These are phyloP conservation scores for Cladosporium oxysporum DNA, from an alignment of 2,329 filamentous ascomycete genomes.

Conservation along the genomic window DNA sequence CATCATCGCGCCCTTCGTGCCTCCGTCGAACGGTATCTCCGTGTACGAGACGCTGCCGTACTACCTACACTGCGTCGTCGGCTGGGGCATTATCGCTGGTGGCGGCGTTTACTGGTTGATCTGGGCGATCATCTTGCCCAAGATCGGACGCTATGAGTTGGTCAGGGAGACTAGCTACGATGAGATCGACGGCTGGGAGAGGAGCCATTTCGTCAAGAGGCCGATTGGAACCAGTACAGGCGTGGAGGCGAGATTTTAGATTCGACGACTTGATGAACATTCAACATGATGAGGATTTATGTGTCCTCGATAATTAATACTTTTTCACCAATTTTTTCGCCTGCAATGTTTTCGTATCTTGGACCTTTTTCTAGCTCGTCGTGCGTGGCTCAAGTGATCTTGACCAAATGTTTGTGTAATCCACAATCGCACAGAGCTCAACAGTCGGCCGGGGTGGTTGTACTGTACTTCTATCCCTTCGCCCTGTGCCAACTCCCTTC, in stretches of 20 bases:
- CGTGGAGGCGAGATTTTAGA: not conserved
- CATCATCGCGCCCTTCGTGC: slow-evolving; percentile 54
- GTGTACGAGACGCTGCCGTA: slow-evolving; percentile 57
- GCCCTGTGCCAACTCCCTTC: not conserved
- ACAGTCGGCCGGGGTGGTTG: not conserved
- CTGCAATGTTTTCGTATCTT: not conserved
- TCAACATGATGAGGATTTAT: slow-evolving; percentile 1
- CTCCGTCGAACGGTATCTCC: slow-evolving; percentile 49
- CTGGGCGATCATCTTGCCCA: slow-evolving; percentile 53
- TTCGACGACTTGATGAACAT: not conserved
- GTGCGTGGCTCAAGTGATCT: not conserved
- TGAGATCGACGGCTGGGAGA: slow-evolving; percentile 44
- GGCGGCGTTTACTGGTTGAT: slow-evolving; percentile 55
- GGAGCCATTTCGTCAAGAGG: slow-evolving; percentile 39
- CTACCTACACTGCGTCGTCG: slow-evolving; percentile 56
- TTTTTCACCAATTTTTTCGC: not conserved
- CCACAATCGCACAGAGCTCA: not conserved
- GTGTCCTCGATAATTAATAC: slow-evolving; percentile 5
- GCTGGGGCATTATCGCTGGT: slow-evolving; percentile 50
- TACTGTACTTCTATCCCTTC: not conserved
- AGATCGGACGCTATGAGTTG: slow-evolving; percentile 42
- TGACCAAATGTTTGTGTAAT: not conserved
- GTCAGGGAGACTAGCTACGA: slow-evolving; percentile 35
- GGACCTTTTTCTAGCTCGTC: not conserved
- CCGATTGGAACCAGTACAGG: not conserved